phyloP scores from a whole-genome alignment of 768 basidiomycete species.

The Kwoniella sp. region DNA sequence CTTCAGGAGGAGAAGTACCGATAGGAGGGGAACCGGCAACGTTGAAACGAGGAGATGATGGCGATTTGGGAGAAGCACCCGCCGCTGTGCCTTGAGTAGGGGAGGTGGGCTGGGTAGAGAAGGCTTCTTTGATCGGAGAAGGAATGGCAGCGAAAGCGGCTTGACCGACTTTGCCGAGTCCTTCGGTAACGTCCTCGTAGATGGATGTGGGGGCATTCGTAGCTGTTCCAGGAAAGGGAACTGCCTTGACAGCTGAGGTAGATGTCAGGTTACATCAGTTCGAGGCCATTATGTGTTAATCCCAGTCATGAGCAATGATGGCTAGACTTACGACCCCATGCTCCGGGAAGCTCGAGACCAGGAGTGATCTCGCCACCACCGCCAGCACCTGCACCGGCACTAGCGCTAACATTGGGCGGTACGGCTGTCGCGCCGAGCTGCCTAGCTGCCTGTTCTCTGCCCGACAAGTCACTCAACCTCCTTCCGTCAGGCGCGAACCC shows the following conservation, averaged over 20 bases:
- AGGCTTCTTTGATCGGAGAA: constrained; percentile 36
- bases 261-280: background rate
- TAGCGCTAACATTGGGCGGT: background rate
- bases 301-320: background rate
- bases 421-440: constrained; percentile 34
- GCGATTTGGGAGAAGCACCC: background rate
- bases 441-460: constrained; percentile 52
- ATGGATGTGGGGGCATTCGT: constrained; percentile 38
- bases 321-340: constrained; percentile 41
- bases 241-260: constrained; percentile 25
- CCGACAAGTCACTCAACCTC: constrained; percentile 33
- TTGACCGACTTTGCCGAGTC: constrained; percentile 40
- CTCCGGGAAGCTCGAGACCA: constrained; percentile 46
- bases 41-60: background rate
- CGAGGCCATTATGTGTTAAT: background rate
- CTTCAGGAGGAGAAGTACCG: constrained; percentile 9
- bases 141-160: constrained; percentile 46
- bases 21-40: background rate
- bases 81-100: constrained; percentile 2
- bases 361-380: constrained; percentile 32
- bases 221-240: constrained; percentile 33
- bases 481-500: constrained; percentile 10
- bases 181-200: constrained; percentile 46
- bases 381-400: background rate
- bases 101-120: constrained; percentile 23